phyloP scores from a whole-genome alignment of 2,329 filamentous ascomycete species.

The Colletotrichum kahawae region DNA sequence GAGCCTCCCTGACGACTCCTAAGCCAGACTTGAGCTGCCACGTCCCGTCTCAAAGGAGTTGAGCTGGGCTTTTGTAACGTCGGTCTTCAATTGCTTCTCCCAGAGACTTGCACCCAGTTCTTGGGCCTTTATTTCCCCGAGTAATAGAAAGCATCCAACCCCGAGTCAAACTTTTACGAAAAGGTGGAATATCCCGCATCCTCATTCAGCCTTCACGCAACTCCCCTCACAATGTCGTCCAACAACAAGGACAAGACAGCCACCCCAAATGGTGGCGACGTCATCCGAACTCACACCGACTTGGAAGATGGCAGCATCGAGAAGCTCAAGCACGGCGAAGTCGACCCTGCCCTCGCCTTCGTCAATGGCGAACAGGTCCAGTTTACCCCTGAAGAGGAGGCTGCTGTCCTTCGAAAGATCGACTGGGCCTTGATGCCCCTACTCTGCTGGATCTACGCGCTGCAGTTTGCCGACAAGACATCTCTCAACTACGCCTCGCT shows the following conservation, averaged over 20 bases:
- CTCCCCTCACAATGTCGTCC: neutral
- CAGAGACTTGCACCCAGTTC: neutral
- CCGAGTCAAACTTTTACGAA: neutral
- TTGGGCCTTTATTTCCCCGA: neutral
- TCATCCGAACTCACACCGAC: slow-evolving; percentile 13
- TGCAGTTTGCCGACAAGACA: slow-evolving; percentile 18
- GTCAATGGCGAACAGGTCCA: slow-evolving; percentile 4
- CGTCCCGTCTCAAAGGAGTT: neutral
- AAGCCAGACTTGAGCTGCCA: neutral
- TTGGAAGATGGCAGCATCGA: slow-evolving; percentile 13
- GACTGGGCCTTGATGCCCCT: slow-evolving; percentile 5
- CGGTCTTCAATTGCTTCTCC: neutral
- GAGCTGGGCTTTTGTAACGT: neutral
- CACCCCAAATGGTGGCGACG: neutral
- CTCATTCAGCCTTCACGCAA: neutral
- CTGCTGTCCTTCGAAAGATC: slow-evolving; percentile 1
- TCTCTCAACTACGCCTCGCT: slow-evolving; percentile 20
- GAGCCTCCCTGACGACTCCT: neutral
- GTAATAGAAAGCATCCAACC: neutral
- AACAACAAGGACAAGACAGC: neutral
- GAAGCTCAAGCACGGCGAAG: slow-evolving; percentile 9
- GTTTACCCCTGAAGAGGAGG: slow-evolving; percentile 18
- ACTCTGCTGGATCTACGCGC: slow-evolving; percentile 16
- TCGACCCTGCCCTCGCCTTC: slow-evolving; percentile 16
- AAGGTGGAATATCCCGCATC: neutral